Conservation (phyloP, 345 rosid genomes). For the Ceriops zippeliana region DNA sequence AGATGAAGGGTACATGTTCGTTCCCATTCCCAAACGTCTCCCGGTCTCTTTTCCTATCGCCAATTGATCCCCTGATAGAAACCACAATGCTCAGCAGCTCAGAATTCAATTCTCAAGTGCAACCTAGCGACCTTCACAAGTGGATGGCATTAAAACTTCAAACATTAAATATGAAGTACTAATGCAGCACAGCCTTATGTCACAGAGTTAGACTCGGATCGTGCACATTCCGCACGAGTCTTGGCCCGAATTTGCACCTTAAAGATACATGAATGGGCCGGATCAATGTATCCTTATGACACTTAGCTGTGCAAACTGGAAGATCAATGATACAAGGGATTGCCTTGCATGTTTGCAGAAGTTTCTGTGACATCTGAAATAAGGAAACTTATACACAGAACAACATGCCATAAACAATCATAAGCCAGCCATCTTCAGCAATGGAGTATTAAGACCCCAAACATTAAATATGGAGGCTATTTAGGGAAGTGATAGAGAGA, state of each 20-base stretch:
- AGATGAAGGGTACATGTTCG: slow-evolving; percentile 98
- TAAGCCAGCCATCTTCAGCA: neutral
- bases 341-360: no score
- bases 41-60: slow-evolving; percentile 98
- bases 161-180: neutral
- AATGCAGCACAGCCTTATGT: neutral
- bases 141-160: neutral
- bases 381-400: neutral
- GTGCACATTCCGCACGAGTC: no score
- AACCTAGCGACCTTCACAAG: neutral
- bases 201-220: no score
- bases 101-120: neutral
- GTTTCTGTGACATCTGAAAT: no score
- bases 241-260: no score
- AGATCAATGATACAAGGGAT: neutral
- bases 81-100: slow-evolving; percentile 17
- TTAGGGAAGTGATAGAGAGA: neutral
- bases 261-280: no score
- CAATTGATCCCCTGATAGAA: slow-evolving; percentile 79
- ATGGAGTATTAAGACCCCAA: neutral
- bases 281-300: no score
- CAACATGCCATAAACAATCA: neutral
- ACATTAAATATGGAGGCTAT: neutral
- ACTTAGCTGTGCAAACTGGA: neutral
- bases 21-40: slow-evolving; percentile 97